Conservation (phyloP, 2,329 filamentous ascomycete genomes). For the Neofusicoccum cordaticola region DNA sequence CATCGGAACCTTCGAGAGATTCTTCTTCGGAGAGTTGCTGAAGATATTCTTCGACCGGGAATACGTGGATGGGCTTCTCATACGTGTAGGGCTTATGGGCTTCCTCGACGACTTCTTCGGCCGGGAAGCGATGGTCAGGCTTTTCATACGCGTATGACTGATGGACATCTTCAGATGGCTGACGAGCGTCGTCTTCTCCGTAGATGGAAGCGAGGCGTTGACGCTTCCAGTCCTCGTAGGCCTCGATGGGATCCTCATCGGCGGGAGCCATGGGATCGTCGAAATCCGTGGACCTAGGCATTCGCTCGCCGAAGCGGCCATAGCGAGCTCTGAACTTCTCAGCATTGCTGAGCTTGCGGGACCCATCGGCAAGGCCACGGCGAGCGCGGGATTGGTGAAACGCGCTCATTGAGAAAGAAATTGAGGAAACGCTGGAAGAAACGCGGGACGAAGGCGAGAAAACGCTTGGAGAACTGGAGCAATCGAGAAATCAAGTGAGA, state of each 20-base stretch:
- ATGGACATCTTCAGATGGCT: not conserved
- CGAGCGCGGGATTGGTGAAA: not conserved
- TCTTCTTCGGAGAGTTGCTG: constrained; percentile 29
- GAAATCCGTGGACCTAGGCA: no score
- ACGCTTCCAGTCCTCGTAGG: no score
- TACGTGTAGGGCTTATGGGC: no score
- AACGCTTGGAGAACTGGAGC: not conserved
- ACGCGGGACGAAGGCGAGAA: not conserved
- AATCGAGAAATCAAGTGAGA: not conserved
- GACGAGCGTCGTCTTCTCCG: not conserved
- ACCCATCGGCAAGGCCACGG: not conserved
- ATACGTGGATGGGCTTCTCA: no score
- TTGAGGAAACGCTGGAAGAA: not conserved
- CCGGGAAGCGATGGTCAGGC: no score
- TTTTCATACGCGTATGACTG: constrained; percentile 19
- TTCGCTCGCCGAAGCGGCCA: no score
- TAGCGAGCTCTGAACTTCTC: no score
- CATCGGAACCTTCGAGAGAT: constrained; percentile 44
- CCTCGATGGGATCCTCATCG: no score
- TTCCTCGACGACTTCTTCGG: no score
- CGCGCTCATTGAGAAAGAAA: not conserved
- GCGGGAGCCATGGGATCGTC: no score
- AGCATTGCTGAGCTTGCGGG: not conserved
- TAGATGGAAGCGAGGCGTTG: not conserved
- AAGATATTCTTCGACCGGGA: no score